Percentiles rank a stretch among this genome's conserved stretches.
These are phyloP conservation scores for Aspergillus aculeatinus DNA, from an alignment of 2,329 filamentous ascomycete genomes.

Conservation along the genomic window DNA sequence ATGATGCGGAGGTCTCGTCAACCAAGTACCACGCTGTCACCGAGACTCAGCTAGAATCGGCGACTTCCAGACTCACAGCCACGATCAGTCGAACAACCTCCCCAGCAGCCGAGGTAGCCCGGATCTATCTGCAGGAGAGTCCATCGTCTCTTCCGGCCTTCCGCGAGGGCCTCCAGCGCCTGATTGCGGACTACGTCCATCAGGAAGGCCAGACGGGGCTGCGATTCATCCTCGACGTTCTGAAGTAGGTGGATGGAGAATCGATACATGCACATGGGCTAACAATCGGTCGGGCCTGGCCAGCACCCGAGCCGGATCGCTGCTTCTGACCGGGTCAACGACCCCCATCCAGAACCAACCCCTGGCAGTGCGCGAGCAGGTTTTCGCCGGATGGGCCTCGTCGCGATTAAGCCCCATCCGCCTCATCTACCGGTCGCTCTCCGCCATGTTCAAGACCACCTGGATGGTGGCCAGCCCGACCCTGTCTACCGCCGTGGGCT, in stretches of 20 bases:
- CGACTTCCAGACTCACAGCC: constrained; percentile 30
- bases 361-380: constrained; percentile 52
- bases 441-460: constrained; percentile 50
- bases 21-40: constrained; percentile 37
- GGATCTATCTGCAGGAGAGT: constrained; percentile 50
- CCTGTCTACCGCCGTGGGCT: constrained; percentile 51
- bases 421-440: constrained; percentile 50
- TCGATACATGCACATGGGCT: not conserved
- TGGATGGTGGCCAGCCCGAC: constrained; percentile 56
- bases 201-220: constrained; percentile 50
- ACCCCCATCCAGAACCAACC: constrained; percentile 57
- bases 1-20: constrained; percentile 28
- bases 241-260: constrained; percentile 47
- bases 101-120: constrained; percentile 37
- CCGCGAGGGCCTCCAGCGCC: constrained; percentile 48
- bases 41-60: constrained; percentile 43
- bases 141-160: constrained; percentile 52
- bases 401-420: constrained; percentile 56
- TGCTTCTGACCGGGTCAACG: constrained; percentile 58
- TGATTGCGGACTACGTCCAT: constrained; percentile 51
- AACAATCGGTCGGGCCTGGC: not conserved
- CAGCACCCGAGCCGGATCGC: constrained; percentile 55
- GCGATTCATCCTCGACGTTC: constrained; percentile 51
- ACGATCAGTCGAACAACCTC: constrained; percentile 25
- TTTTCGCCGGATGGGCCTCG: constrained; percentile 54